Evolutionary conservation across 257 asterid species (phyloP), one percentile per base, ranked within the genome.

Genomic region (Nicotiana tabacum): DNA sequence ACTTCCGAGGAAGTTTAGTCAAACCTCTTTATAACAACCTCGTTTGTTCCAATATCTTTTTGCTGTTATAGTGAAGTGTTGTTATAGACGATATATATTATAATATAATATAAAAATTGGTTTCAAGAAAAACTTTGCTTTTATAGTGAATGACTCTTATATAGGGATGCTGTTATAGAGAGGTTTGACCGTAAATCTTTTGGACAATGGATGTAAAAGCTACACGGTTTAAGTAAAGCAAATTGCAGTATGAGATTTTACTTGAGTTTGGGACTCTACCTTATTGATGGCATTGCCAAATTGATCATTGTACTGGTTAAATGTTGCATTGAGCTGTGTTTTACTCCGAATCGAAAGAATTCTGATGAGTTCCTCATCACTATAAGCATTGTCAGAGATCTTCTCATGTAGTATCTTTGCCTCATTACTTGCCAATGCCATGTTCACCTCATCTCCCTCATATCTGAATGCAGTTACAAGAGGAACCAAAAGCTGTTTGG

Each of bases 311-410:
- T 92, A 94, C 37, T 90, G 95, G 88, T 94, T 93, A 66, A 94
- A 88, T 13, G 98, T 92, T 82, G 98, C 99, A 85, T 89, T 93
- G 74, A 96, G 91, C 86, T 96, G 99, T 7, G 96, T 89, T 88
- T 94, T 94, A 91, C 98, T 94, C 89, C 98, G 90, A 2, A 98
- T 91, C 0, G 97, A 78, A 18, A 94, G 80, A 77, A 95, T 92
- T 88, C 98, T 82, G 64, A 95, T 88, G 39, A 94, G 10, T 83
- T 94, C 97, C 15, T 96, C 96, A 78, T 94, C 92, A 62, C 48
- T 86, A 80, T 90, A 92, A n/a, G 92, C 95, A 87, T 94, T 91
- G 39, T 83, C 90, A 15, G 86, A 78, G 77, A 95, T 95, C 91
- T 94, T 94, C 81, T 92, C 91, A 9, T 90, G 97, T 24, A 92